A percentile compares a stretch with the other conserved stretches of the same genome.
These are phyloP conservation scores for Ananas comosus DNA, from an alignment of 176 grass and related monocot species.

Conservation along the genomic window DNA sequence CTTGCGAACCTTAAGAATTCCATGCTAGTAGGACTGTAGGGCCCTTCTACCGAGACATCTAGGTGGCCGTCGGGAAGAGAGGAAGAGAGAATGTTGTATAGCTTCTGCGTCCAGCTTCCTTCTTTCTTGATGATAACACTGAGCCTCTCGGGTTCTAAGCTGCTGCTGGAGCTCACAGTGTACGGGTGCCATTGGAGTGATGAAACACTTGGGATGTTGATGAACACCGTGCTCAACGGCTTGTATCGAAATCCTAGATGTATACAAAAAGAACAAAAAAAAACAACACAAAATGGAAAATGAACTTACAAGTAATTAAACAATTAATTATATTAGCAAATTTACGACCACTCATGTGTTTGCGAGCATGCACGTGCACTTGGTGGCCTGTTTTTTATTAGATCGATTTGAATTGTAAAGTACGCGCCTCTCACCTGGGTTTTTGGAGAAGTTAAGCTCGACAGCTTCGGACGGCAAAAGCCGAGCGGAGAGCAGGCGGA, in stretches of 20 bases:
- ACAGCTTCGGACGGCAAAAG: constrained; percentile 36
- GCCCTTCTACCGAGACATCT: constrained; percentile 46
- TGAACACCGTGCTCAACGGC: constrained; percentile 43
- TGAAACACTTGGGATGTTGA: constrained; percentile 44
- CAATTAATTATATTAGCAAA: too few species aligned
- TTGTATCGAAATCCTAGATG: constrained; percentile 28
- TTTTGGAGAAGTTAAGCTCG: constrained; percentile 63
- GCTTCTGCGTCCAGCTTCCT: constrained; percentile 45
- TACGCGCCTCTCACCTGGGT: constrained; percentile 9
- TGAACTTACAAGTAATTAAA: too few species aligned
- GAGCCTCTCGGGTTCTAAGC: constrained; percentile 34
- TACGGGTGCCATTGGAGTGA: constrained; percentile 59
- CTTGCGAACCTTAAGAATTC: constrained; percentile 30
- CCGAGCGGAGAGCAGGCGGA: constrained; percentile 36
- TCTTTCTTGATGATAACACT: constrained; percentile 50
- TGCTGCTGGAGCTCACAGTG: constrained; percentile 46
- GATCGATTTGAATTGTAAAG: too few species aligned
- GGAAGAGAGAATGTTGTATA: constrained; percentile 19
- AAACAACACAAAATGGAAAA: not conserved
- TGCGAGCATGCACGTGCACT: too few species aligned
- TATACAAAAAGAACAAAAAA: too few species aligned
- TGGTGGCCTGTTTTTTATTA: too few species aligned
- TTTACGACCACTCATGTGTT: too few species aligned
- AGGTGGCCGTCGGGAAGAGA: constrained; percentile 11
- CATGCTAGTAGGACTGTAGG: constrained; percentile 30